A percentile compares a stretch with the other conserved stretches of the same genome.
phyloP scores from a whole-genome alignment of 371 early-diverging fungal genomes.

The Apophysomyces trapeziformis region DNA sequence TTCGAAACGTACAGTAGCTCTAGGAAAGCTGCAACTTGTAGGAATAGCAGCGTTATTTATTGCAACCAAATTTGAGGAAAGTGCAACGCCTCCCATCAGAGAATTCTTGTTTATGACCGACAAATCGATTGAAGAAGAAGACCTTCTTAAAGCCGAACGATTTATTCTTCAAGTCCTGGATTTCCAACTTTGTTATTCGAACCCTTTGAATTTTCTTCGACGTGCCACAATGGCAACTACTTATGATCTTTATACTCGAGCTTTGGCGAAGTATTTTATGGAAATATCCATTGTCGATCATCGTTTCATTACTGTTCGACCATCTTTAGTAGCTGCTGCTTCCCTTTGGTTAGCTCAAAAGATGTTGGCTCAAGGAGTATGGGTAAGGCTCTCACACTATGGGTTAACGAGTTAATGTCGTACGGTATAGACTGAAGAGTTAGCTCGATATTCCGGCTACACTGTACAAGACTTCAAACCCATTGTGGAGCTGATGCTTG shows the following conservation, averaged over 20 bases:
- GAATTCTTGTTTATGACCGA: slow-evolving; percentile 86
- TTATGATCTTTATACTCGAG: slow-evolving; percentile 88
- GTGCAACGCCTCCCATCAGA: slow-evolving; percentile 77
- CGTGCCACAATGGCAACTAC: slow-evolving; percentile 87
- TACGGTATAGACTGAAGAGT: slow-evolving; percentile 52
- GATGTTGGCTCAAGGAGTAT: slow-evolving; percentile 80
- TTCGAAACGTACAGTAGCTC: slow-evolving; percentile 78
- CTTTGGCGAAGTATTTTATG: slow-evolving; percentile 95
- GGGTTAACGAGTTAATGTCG: neutral
- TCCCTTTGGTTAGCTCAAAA: slow-evolving; percentile 87
- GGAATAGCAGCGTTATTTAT: slow-evolving; percentile 94
- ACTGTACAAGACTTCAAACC: slow-evolving; percentile 65
- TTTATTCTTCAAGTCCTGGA: slow-evolving; percentile 86
- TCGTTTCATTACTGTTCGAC: slow-evolving; percentile 72
- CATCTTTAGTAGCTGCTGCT: slow-evolving; percentile 87
- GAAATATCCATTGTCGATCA: slow-evolving; percentile 93
- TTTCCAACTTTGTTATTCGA: slow-evolving; percentile 85
- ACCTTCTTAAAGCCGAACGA: slow-evolving; percentile 88
- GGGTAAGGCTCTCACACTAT: slow-evolving; percentile 60
- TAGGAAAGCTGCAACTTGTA: slow-evolving; percentile 95
- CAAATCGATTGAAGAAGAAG: slow-evolving; percentile 75
- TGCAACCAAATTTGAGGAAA: slow-evolving; percentile 98
- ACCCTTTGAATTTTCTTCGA: slow-evolving; percentile 90
- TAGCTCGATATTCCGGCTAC: slow-evolving; percentile 81
- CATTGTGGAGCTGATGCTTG: slow-evolving; percentile 67